Base-by-base conservation (phyloP, 768 basidiomycete genomes). In the Leccinum uliginosum region DNA sequence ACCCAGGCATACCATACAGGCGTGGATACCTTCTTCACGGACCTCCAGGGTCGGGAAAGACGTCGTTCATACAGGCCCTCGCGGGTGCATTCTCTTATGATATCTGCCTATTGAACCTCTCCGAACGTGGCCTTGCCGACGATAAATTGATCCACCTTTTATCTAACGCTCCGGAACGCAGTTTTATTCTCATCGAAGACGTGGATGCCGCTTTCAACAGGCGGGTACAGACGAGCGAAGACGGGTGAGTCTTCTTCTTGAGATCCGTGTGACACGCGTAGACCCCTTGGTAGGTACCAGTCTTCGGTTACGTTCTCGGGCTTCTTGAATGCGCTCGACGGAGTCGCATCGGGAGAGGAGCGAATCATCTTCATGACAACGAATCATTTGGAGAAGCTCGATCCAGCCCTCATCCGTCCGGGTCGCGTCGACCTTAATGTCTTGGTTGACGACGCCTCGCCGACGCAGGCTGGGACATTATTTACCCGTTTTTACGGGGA, bases 301-400 rank as follows among this genome's bases (percentile, higher is more conserved):
- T 94, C 93, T 0, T 89, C 90, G 12, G 88, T 99, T 34, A 98
- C 97, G 4, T 98, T 99, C 75, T 98, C 96, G 8, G 97, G 97
- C 26, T 91, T 98, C 68, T 76, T 99, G 44, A 99, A 99, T 65
- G 94, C 95, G 14, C 78, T 99, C 3, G 97, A 99, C 67, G 97
- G 97, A 17, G 96, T 99, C 27, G 96, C 93, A 5, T 97, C 96
- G 11, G 93, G 94, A 43, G 95, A 98, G 74, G 94, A 97, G 66
- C 86, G 97, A n/a, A 87, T 99, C 68, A 84, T 99, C 34, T 99
- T 99, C 75, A 91, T 99, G 87, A 99, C 97, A 0, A 98, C 97
- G n/a, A 99, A 99, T 71, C 97, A 98, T 65, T 70, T 91, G 53
- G 85, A 90, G 58, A 81, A 79, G 59, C 83, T 99, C 34, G 97